These are phyloP conservation scores for Solanum chilense DNA, from an alignment of 257 asterid species.

Conservation along the genomic window DNA sequence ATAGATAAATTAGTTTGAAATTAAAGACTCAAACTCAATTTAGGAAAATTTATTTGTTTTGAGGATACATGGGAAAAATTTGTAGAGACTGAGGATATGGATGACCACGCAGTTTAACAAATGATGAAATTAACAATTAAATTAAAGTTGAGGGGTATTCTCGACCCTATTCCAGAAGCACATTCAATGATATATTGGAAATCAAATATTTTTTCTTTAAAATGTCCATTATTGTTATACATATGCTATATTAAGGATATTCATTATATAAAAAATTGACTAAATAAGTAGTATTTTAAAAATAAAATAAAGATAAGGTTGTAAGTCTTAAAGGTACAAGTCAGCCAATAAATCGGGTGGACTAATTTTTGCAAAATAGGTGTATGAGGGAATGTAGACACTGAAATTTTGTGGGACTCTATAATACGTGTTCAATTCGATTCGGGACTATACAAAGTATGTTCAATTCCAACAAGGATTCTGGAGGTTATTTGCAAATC, in stretches of 20 bases:
- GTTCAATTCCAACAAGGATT: too few relatives aligned
- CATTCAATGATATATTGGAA: not conserved
- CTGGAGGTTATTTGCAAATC: too few relatives aligned
- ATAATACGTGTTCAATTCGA: too few relatives aligned
- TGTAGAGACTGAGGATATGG: not conserved
- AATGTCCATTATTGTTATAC: not conserved
- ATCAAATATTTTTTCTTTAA: too few relatives aligned
- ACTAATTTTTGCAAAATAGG: not conserved
- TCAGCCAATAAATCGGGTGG: not conserved
- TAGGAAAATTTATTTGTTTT: not conserved
- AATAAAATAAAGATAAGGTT: not conserved
- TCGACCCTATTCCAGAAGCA: not conserved
- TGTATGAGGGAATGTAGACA: not conserved
- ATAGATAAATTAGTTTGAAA: not conserved
- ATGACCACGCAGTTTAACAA: not conserved
- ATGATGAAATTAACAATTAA: not conserved
- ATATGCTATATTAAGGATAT: not conserved
- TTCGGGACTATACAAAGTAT: too few relatives aligned
- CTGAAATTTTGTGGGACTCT: too few relatives aligned
- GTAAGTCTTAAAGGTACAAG: too few relatives aligned
- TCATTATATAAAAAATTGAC: too few relatives aligned
- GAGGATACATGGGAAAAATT: not conserved
- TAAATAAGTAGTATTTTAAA: too few relatives aligned
- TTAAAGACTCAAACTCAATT: too few relatives aligned
- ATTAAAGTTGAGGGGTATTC: not conserved